These are phyloP conservation scores for Xylaria sp. DNA, from an alignment of 2,329 filamentous ascomycete species.

Conservation along the genomic window DNA sequence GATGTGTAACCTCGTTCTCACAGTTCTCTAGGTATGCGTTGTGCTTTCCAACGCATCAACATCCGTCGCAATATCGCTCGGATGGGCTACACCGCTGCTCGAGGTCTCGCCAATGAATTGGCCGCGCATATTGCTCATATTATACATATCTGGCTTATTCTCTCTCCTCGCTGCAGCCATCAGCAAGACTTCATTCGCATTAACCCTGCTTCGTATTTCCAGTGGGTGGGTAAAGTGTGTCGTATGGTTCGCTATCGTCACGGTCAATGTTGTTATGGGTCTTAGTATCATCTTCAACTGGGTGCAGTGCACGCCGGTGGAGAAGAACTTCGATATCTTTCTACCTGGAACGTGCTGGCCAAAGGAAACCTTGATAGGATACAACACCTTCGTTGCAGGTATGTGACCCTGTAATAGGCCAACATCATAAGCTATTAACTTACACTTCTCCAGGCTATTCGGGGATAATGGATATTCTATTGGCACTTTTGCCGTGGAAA, in stretches of 20 bases:
- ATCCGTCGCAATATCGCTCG: conserved; percentile 36
- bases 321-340: conserved; percentile 46
- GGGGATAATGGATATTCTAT: conserved; percentile 52
- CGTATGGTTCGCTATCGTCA: conserved; percentile 50
- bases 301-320: conserved; percentile 47
- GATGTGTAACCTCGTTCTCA: conserved; percentile 3
- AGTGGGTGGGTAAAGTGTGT: conserved; percentile 44
- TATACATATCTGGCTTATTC: conserved; percentile 40
- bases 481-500: conserved; percentile 55
- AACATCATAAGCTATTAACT: background rate
- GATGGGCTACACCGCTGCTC: conserved; percentile 37
- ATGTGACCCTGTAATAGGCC: conserved; percentile 2
- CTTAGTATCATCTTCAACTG: conserved; percentile 47
- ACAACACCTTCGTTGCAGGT: conserved; percentile 50
- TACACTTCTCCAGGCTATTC: conserved; percentile 45
- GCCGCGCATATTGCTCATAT: conserved; percentile 37
- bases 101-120: conserved; percentile 30
- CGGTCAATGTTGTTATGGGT: conserved; percentile 48
- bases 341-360: conserved; percentile 49
- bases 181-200: conserved; percentile 54
- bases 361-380: conserved; percentile 44
- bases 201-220: conserved; percentile 51
- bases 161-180: conserved; percentile 48
- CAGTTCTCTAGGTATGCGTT: conserved; percentile 27
- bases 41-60: conserved; percentile 33